A percentile compares a stretch with the other conserved stretches of the same genome.
phyloP scores from a whole-genome alignment of 2,329 filamentous ascomycete genomes.

The Aureobasidium leucospermi region DNA sequence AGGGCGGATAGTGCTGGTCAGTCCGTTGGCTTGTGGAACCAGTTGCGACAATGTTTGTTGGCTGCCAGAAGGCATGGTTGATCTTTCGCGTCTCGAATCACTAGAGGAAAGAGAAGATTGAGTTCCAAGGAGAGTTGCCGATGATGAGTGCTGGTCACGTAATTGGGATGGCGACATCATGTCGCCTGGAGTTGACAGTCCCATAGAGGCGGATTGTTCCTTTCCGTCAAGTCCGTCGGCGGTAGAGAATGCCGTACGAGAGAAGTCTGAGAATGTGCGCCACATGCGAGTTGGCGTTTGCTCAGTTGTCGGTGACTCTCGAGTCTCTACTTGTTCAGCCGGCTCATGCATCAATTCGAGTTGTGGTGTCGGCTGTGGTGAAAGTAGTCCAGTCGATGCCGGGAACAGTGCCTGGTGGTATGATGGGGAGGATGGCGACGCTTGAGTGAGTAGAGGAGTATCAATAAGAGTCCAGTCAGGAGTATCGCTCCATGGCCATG shows the following conservation, averaged over 20 bases:
- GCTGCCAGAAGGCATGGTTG: background rate
- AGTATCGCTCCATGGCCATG: slow-evolving; percentile 15
- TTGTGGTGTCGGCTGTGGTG: slow-evolving; percentile 5
- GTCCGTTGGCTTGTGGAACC: background rate
- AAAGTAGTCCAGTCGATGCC: background rate
- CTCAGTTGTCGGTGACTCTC: background rate
- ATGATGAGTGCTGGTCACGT: background rate
- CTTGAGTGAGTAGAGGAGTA: background rate
- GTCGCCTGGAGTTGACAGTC: background rate
- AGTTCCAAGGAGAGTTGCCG: slow-evolving; percentile 6
- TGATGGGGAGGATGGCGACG: background rate
- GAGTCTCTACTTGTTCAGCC: background rate
- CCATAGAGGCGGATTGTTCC: background rate
- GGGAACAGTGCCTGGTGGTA: slow-evolving; percentile 6
- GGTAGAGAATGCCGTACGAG: slow-evolving; percentile 7
- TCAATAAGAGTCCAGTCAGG: slow-evolving; percentile 16
- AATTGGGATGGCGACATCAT: slow-evolving; percentile 3
- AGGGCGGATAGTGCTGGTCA: background rate
- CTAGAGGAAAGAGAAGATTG: background rate
- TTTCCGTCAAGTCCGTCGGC: slow-evolving; percentile 3
- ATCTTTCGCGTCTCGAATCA: background rate
- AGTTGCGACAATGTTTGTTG: background rate
- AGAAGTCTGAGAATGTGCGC: slow-evolving; percentile 3
- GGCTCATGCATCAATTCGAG: background rate
- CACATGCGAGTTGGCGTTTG: background rate